phyloP scores from a whole-genome alignment of 805 yeast genomes.

The Starmerella sp. region DNA sequence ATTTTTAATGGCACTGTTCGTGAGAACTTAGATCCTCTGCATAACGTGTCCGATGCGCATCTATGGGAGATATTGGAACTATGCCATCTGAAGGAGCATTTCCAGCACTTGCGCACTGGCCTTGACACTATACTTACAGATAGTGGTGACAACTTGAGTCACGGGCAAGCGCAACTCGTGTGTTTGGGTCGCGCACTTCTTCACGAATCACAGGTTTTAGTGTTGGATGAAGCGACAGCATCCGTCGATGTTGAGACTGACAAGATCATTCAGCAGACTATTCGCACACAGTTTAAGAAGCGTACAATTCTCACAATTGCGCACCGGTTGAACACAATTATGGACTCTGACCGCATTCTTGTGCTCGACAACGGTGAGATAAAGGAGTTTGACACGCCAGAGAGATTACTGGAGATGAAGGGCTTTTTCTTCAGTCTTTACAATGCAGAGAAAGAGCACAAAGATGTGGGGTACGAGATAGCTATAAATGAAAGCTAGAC shows the following conservation, averaged over 20 bases:
- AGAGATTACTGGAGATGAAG: slow-evolving; percentile 15
- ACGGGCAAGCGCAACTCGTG: slow-evolving; percentile 72
- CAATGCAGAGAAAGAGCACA: slow-evolving; percentile 14
- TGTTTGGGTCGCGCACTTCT: slow-evolving; percentile 72
- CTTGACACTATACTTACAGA: slow-evolving; percentile 47
- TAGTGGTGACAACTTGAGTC: slow-evolving; percentile 66
- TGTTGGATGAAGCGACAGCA: slow-evolving; percentile 72
- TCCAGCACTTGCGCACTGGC: slow-evolving; percentile 41
- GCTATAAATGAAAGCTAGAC: not conserved
- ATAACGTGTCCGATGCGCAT: slow-evolving; percentile 51
- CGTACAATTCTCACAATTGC: slow-evolving; percentile 76
- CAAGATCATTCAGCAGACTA: slow-evolving; percentile 61
- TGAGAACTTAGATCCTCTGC: slow-evolving; percentile 77
- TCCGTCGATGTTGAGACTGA: slow-evolving; percentile 77
- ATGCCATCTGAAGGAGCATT: slow-evolving; percentile 64
- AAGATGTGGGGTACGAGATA: not conserved
- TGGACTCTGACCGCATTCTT: slow-evolving; percentile 66
- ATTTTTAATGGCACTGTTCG: slow-evolving; percentile 78
- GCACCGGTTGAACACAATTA: slow-evolving; percentile 66
- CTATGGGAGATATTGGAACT: slow-evolving; percentile 71
- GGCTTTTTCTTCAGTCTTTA: slow-evolving; percentile 20
- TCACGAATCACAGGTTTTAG: slow-evolving; percentile 52
- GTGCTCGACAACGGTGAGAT: slow-evolving; percentile 61
- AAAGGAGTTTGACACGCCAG: slow-evolving; percentile 60
- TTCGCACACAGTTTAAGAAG: slow-evolving; percentile 50